These are phyloP conservation scores for Boletellus dicymbophilus DNA, from an alignment of 1,284 basidiomycete species.

Conservation along the genomic window DNA sequence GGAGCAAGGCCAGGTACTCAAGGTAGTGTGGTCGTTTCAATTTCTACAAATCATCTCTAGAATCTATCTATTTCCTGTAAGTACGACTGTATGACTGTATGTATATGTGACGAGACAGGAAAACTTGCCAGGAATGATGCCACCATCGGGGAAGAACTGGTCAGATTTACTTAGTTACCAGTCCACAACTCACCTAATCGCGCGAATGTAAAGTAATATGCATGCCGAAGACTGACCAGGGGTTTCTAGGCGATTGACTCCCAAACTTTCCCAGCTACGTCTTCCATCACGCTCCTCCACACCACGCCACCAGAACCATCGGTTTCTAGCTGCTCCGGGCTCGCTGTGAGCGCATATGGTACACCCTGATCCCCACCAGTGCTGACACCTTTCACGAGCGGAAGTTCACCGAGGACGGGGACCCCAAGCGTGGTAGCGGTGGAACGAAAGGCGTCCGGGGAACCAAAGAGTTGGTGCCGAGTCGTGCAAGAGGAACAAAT, in stretches of 20 bases:
- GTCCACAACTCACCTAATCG: too few relatives aligned
- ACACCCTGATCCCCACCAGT: slow-evolving; percentile 74
- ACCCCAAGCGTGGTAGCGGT: slow-evolving; percentile 65
- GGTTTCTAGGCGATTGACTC: slow-evolving; percentile 20
- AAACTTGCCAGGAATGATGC: too few relatives aligned
- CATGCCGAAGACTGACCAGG: too few relatives aligned
- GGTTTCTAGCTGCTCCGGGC: slow-evolving; percentile 17
- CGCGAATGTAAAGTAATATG: too few relatives aligned
- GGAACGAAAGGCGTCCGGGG: slow-evolving; percentile 62
- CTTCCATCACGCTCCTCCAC: slow-evolving; percentile 52
- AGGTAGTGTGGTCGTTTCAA: too few relatives aligned
- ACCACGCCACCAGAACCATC: slow-evolving; percentile 39
- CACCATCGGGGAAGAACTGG: too few relatives aligned
- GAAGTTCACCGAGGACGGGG: slow-evolving; percentile 82
- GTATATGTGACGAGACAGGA: too few relatives aligned
- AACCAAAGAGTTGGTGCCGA: slow-evolving; percentile 81
- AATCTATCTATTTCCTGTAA: too few relatives aligned
- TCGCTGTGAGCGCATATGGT: slow-evolving; percentile 50
- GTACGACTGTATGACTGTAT: too few relatives aligned
- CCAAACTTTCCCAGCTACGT: slow-evolving; percentile 47
- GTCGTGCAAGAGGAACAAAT: slow-evolving; percentile 78
- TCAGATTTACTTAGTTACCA: too few relatives aligned
- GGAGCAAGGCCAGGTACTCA: too few relatives aligned
- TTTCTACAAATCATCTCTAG: too few relatives aligned
- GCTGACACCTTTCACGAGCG: slow-evolving; percentile 80